Conservation (phyloP, 495 filamentous ascomycete species). For the Neurospora sp. region DNA sequence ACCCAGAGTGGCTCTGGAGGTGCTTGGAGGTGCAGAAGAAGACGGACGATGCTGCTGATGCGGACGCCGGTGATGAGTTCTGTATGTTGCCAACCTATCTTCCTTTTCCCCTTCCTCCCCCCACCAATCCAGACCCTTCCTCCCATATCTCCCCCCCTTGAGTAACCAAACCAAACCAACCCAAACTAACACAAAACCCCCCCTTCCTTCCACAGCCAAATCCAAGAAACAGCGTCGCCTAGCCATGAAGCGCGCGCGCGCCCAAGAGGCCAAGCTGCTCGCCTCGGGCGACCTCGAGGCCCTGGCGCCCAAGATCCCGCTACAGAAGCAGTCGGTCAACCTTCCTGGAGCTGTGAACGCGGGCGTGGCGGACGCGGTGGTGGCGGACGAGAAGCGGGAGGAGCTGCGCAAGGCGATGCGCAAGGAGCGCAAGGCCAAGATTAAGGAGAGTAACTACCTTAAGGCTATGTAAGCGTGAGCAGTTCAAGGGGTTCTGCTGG, state of each 20-base stretch:
- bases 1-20: constrained; percentile 86
- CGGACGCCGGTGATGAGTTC: constrained; percentile 52
- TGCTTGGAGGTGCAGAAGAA: constrained; percentile 53
- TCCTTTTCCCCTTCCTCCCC: neutral
- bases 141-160: neutral
- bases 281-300: constrained; percentile 54
- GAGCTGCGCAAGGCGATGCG: constrained; percentile 62
- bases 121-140: neutral
- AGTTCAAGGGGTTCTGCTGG: neutral
- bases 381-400: constrained; percentile 47
- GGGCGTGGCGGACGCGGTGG: constrained; percentile 41
- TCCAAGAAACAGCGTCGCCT: constrained; percentile 64
- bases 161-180: neutral
- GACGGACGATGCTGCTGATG: constrained; percentile 21
- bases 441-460: constrained; percentile 93
- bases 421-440: constrained; percentile 61
- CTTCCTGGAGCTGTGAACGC: constrained; percentile 56
- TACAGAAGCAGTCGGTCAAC: constrained; percentile 79
- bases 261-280: constrained; percentile 51
- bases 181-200: neutral
- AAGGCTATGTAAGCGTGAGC: constrained; percentile 51
- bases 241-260: constrained; percentile 56
- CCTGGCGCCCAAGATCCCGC: constrained; percentile 61
- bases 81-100: constrained; percentile 45
- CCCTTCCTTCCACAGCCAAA: constrained; percentile 45